These are phyloP conservation scores for Nakazawaea ernobii DNA, from an alignment of 805 yeast species.

Conservation along the genomic window DNA sequence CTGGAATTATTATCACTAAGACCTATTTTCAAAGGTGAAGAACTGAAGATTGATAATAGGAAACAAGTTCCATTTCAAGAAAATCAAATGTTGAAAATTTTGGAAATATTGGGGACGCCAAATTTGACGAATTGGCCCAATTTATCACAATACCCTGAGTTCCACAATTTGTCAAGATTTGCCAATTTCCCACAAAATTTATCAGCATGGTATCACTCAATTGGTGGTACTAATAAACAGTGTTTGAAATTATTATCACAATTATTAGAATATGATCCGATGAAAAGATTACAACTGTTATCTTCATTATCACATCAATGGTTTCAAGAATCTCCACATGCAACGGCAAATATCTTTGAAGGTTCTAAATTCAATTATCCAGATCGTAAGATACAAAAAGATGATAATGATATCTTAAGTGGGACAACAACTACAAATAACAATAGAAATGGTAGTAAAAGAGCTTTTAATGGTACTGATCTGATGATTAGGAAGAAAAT, in stretches of 20 bases:
- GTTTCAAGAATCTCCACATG: conserved; percentile 66
- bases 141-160: conserved; percentile 80
- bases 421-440: conserved; percentile 8
- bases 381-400: conserved; percentile 76
- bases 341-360: conserved; percentile 74
- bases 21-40: conserved; percentile 97
- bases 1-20: conserved; percentile 85
- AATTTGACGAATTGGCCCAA: conserved; percentile 73
- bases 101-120: conserved; percentile 94
- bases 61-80: conserved; percentile 92
- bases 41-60: conserved; percentile 90
- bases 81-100: conserved; percentile 83
- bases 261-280: conserved; percentile 79
- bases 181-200: conserved; percentile 63
- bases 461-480: neutral
- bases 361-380: conserved; percentile 75
- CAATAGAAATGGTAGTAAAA: conserved; percentile 9
- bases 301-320: conserved; percentile 73
- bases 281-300: conserved; percentile 69
- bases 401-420: conserved; percentile 67
- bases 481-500: conserved; percentile 4
- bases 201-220: conserved; percentile 78
- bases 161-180: conserved; percentile 51
- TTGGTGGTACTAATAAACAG: conserved; percentile 66
- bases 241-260: conserved; percentile 62